Evolutionary conservation across 2,329 filamentous ascomycete species (phyloP).

Genomic region (Alternaria ethzedia): DNA sequence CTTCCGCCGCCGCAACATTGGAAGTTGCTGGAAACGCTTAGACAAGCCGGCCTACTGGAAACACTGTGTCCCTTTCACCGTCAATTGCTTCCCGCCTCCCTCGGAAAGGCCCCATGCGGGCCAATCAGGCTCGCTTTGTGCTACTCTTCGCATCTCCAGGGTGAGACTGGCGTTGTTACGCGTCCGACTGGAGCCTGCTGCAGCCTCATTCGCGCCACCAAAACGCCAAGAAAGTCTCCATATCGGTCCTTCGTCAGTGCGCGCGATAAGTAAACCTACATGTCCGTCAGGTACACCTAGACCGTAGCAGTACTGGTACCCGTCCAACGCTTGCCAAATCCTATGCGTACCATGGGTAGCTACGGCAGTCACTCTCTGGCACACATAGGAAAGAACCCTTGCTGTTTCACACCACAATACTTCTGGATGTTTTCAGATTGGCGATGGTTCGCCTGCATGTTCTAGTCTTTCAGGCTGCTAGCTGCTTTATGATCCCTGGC

Average conservation of each 20-base stretch:
- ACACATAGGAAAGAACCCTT: background rate
- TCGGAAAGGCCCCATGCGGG: slow-evolving; percentile 1
- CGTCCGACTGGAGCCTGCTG: slow-evolving; percentile 32
- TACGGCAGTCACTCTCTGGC: background rate
- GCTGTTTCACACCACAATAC: background rate
- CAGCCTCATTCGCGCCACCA: slow-evolving; percentile 29
- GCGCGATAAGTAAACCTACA: slow-evolving; percentile 3
- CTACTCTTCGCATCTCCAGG: slow-evolving; percentile 10
- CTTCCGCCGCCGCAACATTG: slow-evolving; percentile 34
- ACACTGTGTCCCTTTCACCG: slow-evolving; percentile 27
- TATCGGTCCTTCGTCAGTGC: slow-evolving; percentile 5
- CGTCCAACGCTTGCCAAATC: background rate
- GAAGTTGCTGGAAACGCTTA: slow-evolving; percentile 37
- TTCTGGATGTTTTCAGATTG: background rate
- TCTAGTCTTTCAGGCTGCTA: background rate
- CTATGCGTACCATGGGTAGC: background rate
- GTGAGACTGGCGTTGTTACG: slow-evolving; percentile 28
- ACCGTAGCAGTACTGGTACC: background rate
- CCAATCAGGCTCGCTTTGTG: slow-evolving; percentile 18
- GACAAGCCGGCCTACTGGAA: slow-evolving; percentile 17
- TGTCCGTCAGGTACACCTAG: background rate
- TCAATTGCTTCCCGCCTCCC: background rate
- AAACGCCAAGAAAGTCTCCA: slow-evolving; percentile 14
- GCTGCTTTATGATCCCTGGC: background rate
- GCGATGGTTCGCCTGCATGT: background rate